These are phyloP conservation scores for Flaveria sonorensis DNA, from an alignment of 129 eudicot genomes.

Conservation along the genomic window DNA sequence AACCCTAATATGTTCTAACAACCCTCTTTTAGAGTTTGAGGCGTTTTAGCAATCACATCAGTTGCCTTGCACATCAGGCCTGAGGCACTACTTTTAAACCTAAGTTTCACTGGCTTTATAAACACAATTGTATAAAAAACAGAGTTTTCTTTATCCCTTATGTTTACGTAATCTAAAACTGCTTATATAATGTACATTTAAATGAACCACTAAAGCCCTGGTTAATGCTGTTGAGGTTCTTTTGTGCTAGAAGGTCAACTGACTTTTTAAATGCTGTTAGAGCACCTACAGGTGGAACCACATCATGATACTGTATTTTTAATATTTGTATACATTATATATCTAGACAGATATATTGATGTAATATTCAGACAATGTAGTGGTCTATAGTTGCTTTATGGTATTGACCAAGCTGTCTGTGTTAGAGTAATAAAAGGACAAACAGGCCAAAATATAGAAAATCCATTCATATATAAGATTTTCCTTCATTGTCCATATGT, in stretches of 20 bases:
- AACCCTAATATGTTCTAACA: no score
- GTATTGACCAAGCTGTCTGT: neutral
- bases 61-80: neutral
- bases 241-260: neutral
- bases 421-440: neutral
- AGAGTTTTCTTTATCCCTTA: neutral
- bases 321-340: neutral
- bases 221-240: neutral
- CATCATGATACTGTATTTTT: neutral
- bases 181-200: neutral
- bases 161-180: neutral
- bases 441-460: neutral
- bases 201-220: neutral
- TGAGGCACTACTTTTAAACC: neutral
- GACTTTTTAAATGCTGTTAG: neutral
- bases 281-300: neutral
- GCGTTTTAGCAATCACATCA: neutral
- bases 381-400: neutral
- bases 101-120: neutral
- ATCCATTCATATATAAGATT: neutral
- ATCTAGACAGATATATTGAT: neutral
- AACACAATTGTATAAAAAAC: neutral
- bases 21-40: no score
- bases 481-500: neutral
- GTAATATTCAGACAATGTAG: neutral